Base-by-base conservation (phyloP, 345 rosid species). In the Populus pruinosa region DNA sequence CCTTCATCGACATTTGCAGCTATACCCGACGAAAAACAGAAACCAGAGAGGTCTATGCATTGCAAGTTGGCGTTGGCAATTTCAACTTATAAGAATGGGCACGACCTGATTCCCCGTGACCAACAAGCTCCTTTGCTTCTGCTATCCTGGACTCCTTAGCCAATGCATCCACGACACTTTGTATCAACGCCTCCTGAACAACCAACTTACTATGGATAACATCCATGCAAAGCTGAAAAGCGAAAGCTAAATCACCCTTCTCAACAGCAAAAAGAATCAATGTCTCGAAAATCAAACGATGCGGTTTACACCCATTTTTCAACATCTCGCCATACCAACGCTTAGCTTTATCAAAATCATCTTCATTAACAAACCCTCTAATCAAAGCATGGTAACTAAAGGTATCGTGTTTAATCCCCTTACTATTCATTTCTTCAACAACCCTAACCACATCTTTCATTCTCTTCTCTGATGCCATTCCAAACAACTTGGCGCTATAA, bases 381-480 rank as follows among this genome's bases (percentile, higher is more conserved):
- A 94, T 83, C 87, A 94, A 75, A 80, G 89, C 85, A 86, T 88
- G 87, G 73, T 83, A 86, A 44, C 90, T 86, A 61, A 87, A 85
- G 33, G 82, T 79, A 80, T 94, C 91, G 0, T 85, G 89, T 38
- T 72, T 55, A 69, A 86, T 43, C 67, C 79, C 91, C 68, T 86
- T 88, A 1, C 44, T 69, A 77, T 76, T 80, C 94, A 94, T 87
- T 80, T 79, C 89, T 6, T 67, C 67, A 12, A 88, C 75, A 36
- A 89, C 69, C 63, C 79, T 69, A 67, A 82, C 77, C n/a, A 89
- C 91, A 78, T 89, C 90, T 67, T 69, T 56, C 70, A 79, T 78
- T 82, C 80, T 83, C 71, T 72, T 87, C 72, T 77, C 87, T 5
- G 55, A n/a, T 27, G 83, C 86, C 83, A 91, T 78, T 50, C 97